A percentile compares a stretch with the other conserved stretches of the same genome.
phyloP scores from a whole-genome alignment of 257 asterid genomes.

The Solanum sitiens region DNA sequence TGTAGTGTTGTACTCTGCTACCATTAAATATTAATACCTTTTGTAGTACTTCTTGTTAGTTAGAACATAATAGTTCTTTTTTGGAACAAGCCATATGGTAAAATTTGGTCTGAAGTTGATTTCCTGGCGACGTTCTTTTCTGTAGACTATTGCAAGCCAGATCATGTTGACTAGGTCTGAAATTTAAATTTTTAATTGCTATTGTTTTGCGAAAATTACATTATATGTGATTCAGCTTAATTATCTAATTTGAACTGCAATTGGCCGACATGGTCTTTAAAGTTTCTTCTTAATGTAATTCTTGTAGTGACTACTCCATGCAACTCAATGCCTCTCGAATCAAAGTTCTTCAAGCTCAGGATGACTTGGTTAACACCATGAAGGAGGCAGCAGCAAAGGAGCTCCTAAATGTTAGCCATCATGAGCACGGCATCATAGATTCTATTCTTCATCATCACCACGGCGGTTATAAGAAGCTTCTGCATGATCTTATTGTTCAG shows the following conservation, averaged over 20 bases:
- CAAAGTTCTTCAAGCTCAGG: conserved; percentile 81
- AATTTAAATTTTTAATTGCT: background rate
- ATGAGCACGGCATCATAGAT: conserved; percentile 22
- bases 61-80: background rate
- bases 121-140: background rate
- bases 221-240: background rate
- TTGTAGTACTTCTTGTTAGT: background rate
- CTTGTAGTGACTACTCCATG: conserved; percentile 72
- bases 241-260: background rate
- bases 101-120: background rate
- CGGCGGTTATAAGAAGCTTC: conserved; percentile 36
- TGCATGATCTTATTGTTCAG: conserved; percentile 75
- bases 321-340: conserved; percentile 79
- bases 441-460: background rate
- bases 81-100: background rate
- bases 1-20: background rate
- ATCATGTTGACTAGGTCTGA: background rate
- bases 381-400: conserved; percentile 60
- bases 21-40: background rate
- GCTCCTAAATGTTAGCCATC: conserved; percentile 43
- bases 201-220: background rate
- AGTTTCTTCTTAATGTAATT: background rate
- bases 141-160: background rate
- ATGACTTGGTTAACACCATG: conserved; percentile 63
- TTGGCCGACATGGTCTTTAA: background rate